Conservation (phyloP, 768 basidiomycete species). For the Leccinellum rugosiceps region DNA sequence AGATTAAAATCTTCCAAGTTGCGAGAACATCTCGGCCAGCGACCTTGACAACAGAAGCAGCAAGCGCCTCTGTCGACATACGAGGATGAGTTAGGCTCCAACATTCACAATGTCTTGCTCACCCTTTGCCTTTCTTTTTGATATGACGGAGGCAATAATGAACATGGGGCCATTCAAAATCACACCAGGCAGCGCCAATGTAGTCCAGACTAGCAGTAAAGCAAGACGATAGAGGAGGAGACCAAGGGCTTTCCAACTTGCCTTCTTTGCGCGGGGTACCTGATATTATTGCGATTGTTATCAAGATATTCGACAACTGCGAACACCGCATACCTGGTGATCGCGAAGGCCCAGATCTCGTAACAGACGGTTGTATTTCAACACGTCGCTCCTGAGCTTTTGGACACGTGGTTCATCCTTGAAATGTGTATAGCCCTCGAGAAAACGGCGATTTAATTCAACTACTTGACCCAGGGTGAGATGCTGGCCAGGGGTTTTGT, state of each 20-base stretch:
- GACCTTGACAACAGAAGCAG: conserved; percentile 92
- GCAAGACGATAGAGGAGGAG: conserved; percentile 79
- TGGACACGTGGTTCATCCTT: conserved; percentile 89
- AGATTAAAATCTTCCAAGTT: conserved; percentile 96
- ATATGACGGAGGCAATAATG: conserved; percentile 82
- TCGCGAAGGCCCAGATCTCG: conserved; percentile 90
- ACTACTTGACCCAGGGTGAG: conserved; percentile 94
- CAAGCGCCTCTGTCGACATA: conserved; percentile 73
- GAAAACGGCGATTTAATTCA: conserved; percentile 86
- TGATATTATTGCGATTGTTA: conserved; percentile 23
- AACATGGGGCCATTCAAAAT: conserved; percentile 93
- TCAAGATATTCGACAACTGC: not conserved
- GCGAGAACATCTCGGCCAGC: conserved; percentile 96
- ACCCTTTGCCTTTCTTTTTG: conserved; percentile 89
- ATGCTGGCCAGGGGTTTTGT: conserved; percentile 92
- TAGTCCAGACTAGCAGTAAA: conserved; percentile 76
- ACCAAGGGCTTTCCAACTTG: conserved; percentile 82
- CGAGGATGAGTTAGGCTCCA: not conserved
- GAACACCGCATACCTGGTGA: conserved; percentile 63
- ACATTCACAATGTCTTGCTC: not conserved
- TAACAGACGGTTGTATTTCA: conserved; percentile 86
- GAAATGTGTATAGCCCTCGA: conserved; percentile 91
- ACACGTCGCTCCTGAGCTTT: conserved; percentile 72
- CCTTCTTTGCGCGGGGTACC: conserved; percentile 86
- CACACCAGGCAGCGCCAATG: conserved; percentile 85